phyloP scores from a whole-genome alignment of 768 basidiomycete species.

The Calocera viscosa region DNA sequence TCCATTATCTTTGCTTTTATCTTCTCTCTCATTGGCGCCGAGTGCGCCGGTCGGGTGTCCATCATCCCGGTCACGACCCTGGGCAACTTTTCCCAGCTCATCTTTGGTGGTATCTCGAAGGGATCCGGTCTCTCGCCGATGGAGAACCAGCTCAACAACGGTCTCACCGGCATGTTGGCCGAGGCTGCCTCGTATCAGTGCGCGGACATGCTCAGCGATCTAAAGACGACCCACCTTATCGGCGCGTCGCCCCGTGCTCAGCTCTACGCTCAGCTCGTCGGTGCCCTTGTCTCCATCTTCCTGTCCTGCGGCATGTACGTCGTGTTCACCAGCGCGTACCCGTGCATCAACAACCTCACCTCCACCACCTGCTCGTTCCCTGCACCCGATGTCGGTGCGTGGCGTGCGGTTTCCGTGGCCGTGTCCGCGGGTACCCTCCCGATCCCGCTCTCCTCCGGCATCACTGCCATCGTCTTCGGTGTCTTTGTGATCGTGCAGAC shows the following conservation, averaged over 20 bases:
- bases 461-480: conserved; percentile 43
- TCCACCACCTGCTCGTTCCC: conserved; percentile 39
- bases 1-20: conserved; percentile 48
- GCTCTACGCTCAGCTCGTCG: conserved; percentile 48
- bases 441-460: conserved; percentile 44
- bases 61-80: conserved; percentile 51
- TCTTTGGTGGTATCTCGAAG: conserved; percentile 51
- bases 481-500: conserved; percentile 36
- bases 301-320: conserved; percentile 38
- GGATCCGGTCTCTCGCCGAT: conserved; percentile 28
- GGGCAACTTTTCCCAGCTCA: conserved; percentile 49
- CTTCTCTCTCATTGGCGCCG: conserved; percentile 57
- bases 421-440: conserved; percentile 41
- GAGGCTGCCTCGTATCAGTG: conserved; percentile 46
- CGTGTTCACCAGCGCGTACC: conserved; percentile 48
- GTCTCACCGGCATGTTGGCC: conserved; percentile 42
- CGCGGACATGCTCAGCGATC: conserved; percentile 52
- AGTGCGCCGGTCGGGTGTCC: conserved; percentile 46
- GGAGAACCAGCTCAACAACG: conserved; percentile 37
- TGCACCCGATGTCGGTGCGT: conserved; percentile 45
- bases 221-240: conserved; percentile 59
- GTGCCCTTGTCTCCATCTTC: conserved; percentile 49
- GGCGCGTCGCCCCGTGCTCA: conserved; percentile 51
- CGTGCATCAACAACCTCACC: conserved; percentile 38
- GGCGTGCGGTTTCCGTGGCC: conserved; percentile 45